Percentiles rank a stretch among this genome's conserved stretches.
Evolutionary conservation across 306 rosid genomes (phyloP).

Genomic region (Gastrolobium villosum): DNA sequence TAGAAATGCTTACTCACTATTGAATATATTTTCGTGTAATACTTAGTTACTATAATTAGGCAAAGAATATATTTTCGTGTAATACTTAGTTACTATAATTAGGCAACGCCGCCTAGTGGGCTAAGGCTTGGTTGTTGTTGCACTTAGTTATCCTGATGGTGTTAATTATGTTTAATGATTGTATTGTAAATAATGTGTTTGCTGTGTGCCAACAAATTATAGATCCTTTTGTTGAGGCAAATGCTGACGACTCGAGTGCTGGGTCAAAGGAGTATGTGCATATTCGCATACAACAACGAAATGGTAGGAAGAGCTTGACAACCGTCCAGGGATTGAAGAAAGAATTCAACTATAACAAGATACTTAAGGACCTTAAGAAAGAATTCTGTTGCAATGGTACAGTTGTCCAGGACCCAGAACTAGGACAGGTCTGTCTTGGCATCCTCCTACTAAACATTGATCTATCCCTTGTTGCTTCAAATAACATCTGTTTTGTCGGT

Average conservation of each 20-base stretch:
- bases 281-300: conserved; percentile 75
- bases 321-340: conserved; percentile 85
- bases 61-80: too few relatives aligned
- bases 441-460: background rate
- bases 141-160: background rate
- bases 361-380: conserved; percentile 75
- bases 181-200: background rate
- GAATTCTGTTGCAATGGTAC: conserved; percentile 84
- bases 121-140: background rate
- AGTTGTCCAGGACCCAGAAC: conserved; percentile 82
- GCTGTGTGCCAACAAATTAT: background rate
- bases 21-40: too few relatives aligned
- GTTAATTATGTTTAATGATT: background rate
- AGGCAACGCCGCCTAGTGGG: background rate
- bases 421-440: conserved; percentile 67
- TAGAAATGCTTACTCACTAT: too few relatives aligned
- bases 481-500: conserved; percentile 7
- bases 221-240: conserved; percentile 86
- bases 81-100: background rate
- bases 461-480: background rate
- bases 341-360: conserved; percentile 75
- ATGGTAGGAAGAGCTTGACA: conserved; percentile 77
- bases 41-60: too few relatives aligned
- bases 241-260: conserved; percentile 58
- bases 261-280: conserved; percentile 83